Base-by-base conservation (phyloP, 345 rosid species). In the Linum trigynum region DNA sequence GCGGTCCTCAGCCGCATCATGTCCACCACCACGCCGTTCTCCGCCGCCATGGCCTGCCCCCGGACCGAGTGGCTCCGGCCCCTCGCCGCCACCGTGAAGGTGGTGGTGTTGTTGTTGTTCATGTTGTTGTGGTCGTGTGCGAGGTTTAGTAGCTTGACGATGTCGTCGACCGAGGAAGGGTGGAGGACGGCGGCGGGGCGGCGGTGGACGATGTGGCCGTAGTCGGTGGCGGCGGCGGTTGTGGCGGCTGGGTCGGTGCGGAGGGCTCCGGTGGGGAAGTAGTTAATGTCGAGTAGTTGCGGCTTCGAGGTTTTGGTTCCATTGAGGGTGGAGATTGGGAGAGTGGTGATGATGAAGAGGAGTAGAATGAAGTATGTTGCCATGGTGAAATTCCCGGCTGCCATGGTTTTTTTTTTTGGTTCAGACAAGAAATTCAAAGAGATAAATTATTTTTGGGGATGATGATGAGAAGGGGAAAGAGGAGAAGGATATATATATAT, bases 1-100 rank as follows among this genome's bases (percentile, higher is more conserved):
- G 32, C 32, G 32, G 32, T 66, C 65, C 80, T 77, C 37, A 88
- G 87, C 39, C 82, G 80, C 78, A 80, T 82, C 98, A 90, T 92
- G 75, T 84, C 86, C 69, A 92, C 79, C 57, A 92, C 94, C 53
- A 92, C 77, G 23, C 99, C 99, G 53, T 66, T 69, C 45, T 42
- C 45, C 55, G 75, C 81, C 40, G 94, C 84, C 81, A 84, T 92
- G 64, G 97, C 82, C 68, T 92, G 99, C 48, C 99, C 99, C 51
- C 82, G 81, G 53, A 88, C 87, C 0, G 97, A 92, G 71, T 92
- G 99, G 12, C 95, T 91, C 38, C 81, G 91, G 65, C 99, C 99
- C 77, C 96, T 82, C 6, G 97, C 99, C 45, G 95, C 86, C 45
- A 94, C 73, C 17, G 67, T 9, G 37, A 88, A 83, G 5, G 82